Base-by-base conservation (phyloP, 495 filamentous ascomycete genomes). In the Talaromyces proteolyticus region DNA sequence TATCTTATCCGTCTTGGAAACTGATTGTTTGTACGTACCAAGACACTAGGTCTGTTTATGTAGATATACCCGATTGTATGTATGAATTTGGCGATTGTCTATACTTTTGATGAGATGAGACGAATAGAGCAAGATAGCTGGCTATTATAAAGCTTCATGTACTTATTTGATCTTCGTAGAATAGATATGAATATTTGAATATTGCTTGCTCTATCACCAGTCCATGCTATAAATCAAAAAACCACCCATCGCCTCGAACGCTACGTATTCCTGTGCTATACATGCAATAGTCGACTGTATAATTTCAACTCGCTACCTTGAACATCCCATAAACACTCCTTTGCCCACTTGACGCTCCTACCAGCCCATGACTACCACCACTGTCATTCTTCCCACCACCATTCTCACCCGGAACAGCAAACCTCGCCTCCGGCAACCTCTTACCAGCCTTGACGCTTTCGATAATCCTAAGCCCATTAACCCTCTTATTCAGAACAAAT, bases 381-480 rank as follows among this genome's bases (percentile, higher is more conserved):
- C 16, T 36, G 21, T 45, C n/a, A 19, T 14, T 19, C 1, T 10
- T 24, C n/a, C 12, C 19, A 16, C 8, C 34, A 18, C 16, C 20
- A 14, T 45, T 45, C n/a, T 24, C 11, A 21, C 88, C 53, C 46
- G 70, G 70, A 17, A 71, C 71, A 63, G 71, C 71, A 63, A 92
- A 96, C 53, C 75, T 68, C 3, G 80, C 72, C 63, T 96, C 92
- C 4, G 88, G 72, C 37, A 93, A 70, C 40, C 89, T 72, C 63
- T 79, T 89, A 8, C 82, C 86, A 0, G 76, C 81, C 52, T 84
- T 85, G 45, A 96, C 74, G 66, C 89, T 89, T 59, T 95, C 87
- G 25, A 92, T 61, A 3, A 81, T 81, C 85, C 84, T 87, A 50
- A 23, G 17, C 14, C 21, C 20, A 22, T 23, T 22, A 29, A 21